phyloP scores from a whole-genome alignment of 2,329 filamentous ascomycete species.

The Penicillium sp. region DNA sequence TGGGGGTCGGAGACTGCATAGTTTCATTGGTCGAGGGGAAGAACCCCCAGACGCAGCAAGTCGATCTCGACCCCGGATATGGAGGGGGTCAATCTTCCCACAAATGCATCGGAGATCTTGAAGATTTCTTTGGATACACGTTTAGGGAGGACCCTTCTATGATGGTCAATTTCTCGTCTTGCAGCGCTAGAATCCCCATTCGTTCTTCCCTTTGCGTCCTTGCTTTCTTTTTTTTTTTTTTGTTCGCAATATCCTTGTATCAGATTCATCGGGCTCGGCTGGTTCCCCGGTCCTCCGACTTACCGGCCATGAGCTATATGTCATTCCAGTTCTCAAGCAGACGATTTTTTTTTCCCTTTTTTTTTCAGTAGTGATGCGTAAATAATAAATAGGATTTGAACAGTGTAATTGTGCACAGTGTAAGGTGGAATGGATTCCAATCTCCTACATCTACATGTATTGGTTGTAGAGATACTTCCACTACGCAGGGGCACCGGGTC shows the following conservation, averaged over 20 bases:
- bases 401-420: background rate
- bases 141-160: constrained; percentile 1
- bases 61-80: constrained; percentile 21
- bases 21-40: constrained; percentile 37
- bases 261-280: constrained; percentile 21
- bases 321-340: constrained; percentile 22
- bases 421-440: background rate
- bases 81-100: constrained; percentile 28
- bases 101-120: constrained; percentile 33
- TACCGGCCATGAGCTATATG: constrained; percentile 18
- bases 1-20: constrained; percentile 39
- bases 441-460: background rate
- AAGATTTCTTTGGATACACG: constrained; percentile 26
- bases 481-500: constrained; percentile 5
- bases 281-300: constrained; percentile 16
- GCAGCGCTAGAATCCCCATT: constrained; percentile 38
- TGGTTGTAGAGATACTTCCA: background rate
- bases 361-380: background rate
- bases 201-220: constrained; percentile 26
- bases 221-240: constrained; percentile 16
- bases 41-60: constrained; percentile 31
- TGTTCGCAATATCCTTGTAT: constrained; percentile 26
- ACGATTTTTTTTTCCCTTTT: background rate
- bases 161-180: constrained; percentile 30
- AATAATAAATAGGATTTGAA: background rate